Percentiles rank a stretch among this genome's conserved stretches.
phyloP scores from a whole-genome alignment of 1,284 basidiomycete genomes.

The Leccinum pachyderme region DNA sequence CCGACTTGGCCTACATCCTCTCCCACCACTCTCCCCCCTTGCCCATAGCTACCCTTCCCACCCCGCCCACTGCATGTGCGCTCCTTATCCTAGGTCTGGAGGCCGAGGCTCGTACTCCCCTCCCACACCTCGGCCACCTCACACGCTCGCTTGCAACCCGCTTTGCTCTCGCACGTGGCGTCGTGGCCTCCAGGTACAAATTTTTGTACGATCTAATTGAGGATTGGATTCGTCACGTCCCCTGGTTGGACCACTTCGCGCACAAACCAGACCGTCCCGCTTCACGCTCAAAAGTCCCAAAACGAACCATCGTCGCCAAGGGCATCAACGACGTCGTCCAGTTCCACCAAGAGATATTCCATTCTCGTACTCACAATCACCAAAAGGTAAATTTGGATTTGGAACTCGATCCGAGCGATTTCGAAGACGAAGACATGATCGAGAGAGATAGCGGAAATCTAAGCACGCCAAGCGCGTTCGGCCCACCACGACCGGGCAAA shows the following conservation, averaged over 20 bases:
- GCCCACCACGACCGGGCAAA: constrained; percentile 28
- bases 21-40: constrained; percentile 41
- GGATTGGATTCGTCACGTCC: constrained; percentile 59
- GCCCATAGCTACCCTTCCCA: constrained; percentile 38
- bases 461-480: not conserved
- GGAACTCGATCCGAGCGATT: constrained; percentile 34
- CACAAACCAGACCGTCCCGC: constrained; percentile 38
- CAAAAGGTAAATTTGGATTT: constrained; percentile 38
- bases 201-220: constrained; percentile 56
- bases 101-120: constrained; percentile 53
- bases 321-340: constrained; percentile 66
- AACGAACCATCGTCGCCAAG: constrained; percentile 58
- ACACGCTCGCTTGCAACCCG: constrained; percentile 52
- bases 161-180: constrained; percentile 47
- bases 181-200: constrained; percentile 68
- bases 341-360: constrained; percentile 61
- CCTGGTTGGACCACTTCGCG: constrained; percentile 60
- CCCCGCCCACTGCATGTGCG: constrained; percentile 60
- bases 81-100: constrained; percentile 71
- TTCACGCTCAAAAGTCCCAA: constrained; percentile 55
- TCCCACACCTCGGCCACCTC: constrained; percentile 55
- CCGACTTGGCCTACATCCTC: constrained; percentile 53
- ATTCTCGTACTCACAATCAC: constrained; percentile 36
- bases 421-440: constrained; percentile 26
- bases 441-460: constrained; percentile 26